A percentile compares a stretch with the other conserved stretches of the same genome.
Conservation (phyloP, 2,329 filamentous ascomycete species). For the Aaosphaeria arxii region DNA sequence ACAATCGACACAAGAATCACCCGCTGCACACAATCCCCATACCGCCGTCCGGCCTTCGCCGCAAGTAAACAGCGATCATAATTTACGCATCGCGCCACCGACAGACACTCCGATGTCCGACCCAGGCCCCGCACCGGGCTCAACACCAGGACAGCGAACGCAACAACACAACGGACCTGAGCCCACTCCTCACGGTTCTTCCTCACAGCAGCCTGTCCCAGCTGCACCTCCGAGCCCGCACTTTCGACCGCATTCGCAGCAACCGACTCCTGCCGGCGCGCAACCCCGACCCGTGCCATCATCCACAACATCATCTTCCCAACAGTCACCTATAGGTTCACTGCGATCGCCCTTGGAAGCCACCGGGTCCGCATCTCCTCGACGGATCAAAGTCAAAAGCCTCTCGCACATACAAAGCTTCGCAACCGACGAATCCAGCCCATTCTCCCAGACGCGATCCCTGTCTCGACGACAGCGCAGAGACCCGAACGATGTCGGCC, state of each 20-base stretch:
- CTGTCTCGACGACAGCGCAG: conserved; percentile 40
- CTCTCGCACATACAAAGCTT: conserved; percentile 89
- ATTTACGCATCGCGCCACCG: conserved; percentile 19
- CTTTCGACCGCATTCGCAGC: conserved; percentile 33
- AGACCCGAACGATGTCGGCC: conserved; percentile 49
- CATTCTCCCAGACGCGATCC: conserved; percentile 49
- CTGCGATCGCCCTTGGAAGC: conserved; percentile 29
- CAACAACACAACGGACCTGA: conserved; percentile 20
- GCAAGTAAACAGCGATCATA: conserved; percentile 21
- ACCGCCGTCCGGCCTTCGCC: conserved; percentile 31
- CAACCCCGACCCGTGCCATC: conserved; percentile 20
- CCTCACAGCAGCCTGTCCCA: conserved; percentile 15
- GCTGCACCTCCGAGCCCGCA: conserved; percentile 31
- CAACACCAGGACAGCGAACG: conserved; percentile 24
- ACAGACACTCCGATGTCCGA: conserved; percentile 41
- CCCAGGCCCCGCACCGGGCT: conserved; percentile 28
- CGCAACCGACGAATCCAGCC: conserved; percentile 70
- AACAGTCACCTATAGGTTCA: conserved; percentile 23
- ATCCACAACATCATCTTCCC: conserved; percentile 22
- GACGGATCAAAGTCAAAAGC: conserved; percentile 77
- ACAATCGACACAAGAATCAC: conserved; percentile 36
- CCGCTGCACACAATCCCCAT: conserved; percentile 25
- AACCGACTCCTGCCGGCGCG: conserved; percentile 21
- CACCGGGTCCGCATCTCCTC: conserved; percentile 44
- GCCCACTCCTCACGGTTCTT: conserved; percentile 11